Percentiles rank a stretch among this genome's conserved stretches.
These are phyloP conservation scores for Hypoxylon rubiginosum DNA, from an alignment of 2,329 filamentous ascomycete genomes.

Conservation along the genomic window DNA sequence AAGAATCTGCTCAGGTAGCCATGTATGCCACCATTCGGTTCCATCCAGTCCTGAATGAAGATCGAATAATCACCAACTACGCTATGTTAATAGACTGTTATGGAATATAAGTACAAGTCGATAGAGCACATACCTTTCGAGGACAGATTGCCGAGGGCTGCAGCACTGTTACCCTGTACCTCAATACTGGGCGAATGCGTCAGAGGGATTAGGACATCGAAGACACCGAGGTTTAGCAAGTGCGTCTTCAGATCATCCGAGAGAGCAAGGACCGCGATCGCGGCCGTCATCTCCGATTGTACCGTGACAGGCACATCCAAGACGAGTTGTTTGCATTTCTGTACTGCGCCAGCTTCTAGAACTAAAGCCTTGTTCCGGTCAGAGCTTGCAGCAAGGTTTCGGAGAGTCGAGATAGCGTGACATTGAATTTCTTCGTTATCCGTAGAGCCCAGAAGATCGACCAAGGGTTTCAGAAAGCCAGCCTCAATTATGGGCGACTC, in stretches of 20 bases:
- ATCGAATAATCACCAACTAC: slow-evolving; percentile 95
- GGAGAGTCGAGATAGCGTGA: slow-evolving; percentile 95
- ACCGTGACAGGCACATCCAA: slow-evolving; percentile 93
- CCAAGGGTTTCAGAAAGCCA: slow-evolving; percentile 92
- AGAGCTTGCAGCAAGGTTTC: slow-evolving; percentile 95
- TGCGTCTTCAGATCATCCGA: slow-evolving; percentile 96
- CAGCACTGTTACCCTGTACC: slow-evolving; percentile 97
- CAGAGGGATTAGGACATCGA: slow-evolving; percentile 94
- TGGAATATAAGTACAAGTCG: not conserved
- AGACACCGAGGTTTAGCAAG: slow-evolving; percentile 90
- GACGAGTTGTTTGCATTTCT: slow-evolving; percentile 98
- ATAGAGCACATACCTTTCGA: slow-evolving; percentile 81
- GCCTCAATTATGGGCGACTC: slow-evolving; percentile 99
- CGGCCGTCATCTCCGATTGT: slow-evolving; percentile 99
- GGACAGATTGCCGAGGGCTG: slow-evolving; percentile 93
- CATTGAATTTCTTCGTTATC: slow-evolving; percentile 99
- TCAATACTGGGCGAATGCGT: slow-evolving; percentile 97
- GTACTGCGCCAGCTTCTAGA: slow-evolving; percentile 93
- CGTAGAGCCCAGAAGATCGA: slow-evolving; percentile 92
- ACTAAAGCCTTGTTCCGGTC: slow-evolving; percentile 99
- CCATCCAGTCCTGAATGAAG: slow-evolving; percentile 93
- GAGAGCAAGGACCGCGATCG: slow-evolving; percentile 93
- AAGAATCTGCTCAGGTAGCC: slow-evolving; percentile 95
- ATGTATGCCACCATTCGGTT: slow-evolving; percentile 93
- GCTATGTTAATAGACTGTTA: slow-evolving; percentile 28